A percentile compares a stretch with the other conserved stretches of the same genome.
Evolutionary conservation across 768 basidiomycete species (phyloP).

Genomic region (Mycena galopus): DNA sequence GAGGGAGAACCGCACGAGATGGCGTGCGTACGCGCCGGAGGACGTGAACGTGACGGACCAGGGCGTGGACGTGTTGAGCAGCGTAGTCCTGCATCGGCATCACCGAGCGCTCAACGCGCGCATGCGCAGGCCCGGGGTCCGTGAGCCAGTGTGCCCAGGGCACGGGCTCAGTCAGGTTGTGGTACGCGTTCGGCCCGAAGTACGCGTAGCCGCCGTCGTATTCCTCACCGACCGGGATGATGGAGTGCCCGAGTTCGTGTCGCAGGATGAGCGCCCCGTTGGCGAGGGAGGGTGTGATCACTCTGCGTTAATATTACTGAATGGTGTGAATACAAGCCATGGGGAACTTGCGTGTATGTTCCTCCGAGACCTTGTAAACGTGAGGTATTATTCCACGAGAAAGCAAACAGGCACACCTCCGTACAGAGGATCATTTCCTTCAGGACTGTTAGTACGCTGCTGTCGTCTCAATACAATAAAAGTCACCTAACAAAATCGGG

Average conservation of each 20-base stretch:
- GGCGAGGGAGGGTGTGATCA: slow-evolving; percentile 78
- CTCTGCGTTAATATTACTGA: slow-evolving; percentile 56
- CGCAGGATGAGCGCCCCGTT: slow-evolving; percentile 84
- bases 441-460: not conserved
- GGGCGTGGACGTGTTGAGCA: slow-evolving; percentile 70
- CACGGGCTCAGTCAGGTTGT: slow-evolving; percentile 56
- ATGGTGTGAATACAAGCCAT: slow-evolving; percentile 1
- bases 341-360: slow-evolving; percentile 73
- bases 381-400: not conserved
- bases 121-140: slow-evolving; percentile 41
- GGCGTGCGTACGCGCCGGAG: slow-evolving; percentile 71
- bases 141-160: slow-evolving; percentile 84
- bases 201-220: slow-evolving; percentile 86
- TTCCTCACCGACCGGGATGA: slow-evolving; percentile 80
- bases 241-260: slow-evolving; percentile 86
- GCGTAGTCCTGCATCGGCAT: slow-evolving; percentile 83
- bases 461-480: not conserved
- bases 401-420: slow-evolving; percentile 65
- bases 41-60: slow-evolving; percentile 75
- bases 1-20: slow-evolving; percentile 78
- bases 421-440: slow-evolving; percentile 84
- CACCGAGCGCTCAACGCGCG: slow-evolving; percentile 72
- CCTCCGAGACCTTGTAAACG: slow-evolving; percentile 73
- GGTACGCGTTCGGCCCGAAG: slow-evolving; percentile 75
- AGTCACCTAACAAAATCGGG: slow-evolving; percentile 78